Percentiles rank a stretch among this genome's conserved stretches.
phyloP scores from a whole-genome alignment of 176 grass and related monocot genomes.

The Metroxylon sagu region DNA sequence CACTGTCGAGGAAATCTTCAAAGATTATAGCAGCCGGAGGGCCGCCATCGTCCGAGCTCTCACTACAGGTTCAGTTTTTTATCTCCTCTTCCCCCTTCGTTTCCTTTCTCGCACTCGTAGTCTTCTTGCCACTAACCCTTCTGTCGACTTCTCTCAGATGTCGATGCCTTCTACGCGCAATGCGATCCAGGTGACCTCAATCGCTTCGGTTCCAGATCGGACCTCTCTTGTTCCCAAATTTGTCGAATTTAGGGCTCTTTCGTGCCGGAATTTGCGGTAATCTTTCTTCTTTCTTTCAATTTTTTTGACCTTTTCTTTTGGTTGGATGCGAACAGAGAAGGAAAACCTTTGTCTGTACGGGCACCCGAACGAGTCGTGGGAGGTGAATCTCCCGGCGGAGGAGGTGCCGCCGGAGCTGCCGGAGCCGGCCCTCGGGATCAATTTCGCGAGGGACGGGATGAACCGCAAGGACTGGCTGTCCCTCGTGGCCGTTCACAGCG shows the following conservation, averaged over 20 bases:
- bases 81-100: background rate
- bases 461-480: constrained; percentile 17
- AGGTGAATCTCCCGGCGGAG: constrained; percentile 21
- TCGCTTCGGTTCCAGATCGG: background rate
- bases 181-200: constrained; percentile 10
- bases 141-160: constrained; percentile 6
- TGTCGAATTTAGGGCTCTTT: too few species aligned
- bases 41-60: constrained; percentile 15
- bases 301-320: background rate
- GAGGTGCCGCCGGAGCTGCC: constrained; percentile 20
- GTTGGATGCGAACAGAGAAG: constrained; percentile 7
- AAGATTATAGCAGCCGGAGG: constrained; percentile 16
- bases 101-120: background rate
- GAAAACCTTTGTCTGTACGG: constrained; percentile 21
- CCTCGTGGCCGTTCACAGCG: constrained; percentile 13
- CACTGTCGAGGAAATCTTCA: constrained; percentile 22
- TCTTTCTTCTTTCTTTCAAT: too few species aligned
- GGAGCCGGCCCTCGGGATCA: constrained; percentile 14
- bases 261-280: too few species aligned
- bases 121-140: too few species aligned
- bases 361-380: constrained; percentile 15
- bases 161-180: constrained; percentile 18
- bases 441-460: constrained; percentile 21
- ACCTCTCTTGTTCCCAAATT: background rate
- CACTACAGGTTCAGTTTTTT: background rate